These are phyloP conservation scores for Ciborinia camelliae DNA, from an alignment of 2,329 filamentous ascomycete genomes.

Conservation along the genomic window DNA sequence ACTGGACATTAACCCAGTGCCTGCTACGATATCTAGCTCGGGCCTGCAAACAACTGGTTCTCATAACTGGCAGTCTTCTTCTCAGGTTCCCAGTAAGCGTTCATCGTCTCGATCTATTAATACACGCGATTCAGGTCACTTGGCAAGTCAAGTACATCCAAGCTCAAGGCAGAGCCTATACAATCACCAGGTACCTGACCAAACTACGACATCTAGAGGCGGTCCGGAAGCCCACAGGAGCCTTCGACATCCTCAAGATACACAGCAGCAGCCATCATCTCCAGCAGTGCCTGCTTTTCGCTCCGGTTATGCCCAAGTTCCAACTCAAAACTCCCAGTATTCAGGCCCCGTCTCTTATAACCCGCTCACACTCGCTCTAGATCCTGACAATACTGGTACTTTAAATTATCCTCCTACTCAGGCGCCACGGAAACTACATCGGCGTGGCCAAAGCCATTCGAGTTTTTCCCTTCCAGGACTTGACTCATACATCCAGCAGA, in stretches of 20 bases:
- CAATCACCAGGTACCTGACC: not conserved
- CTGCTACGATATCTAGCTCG: not conserved
- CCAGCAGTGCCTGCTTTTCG: not conserved
- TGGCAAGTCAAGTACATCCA: no score
- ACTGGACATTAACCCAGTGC: not conserved
- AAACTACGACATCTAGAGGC: not conserved
- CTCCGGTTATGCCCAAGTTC: not conserved
- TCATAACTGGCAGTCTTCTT: not conserved
- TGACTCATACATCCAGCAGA: not conserved
- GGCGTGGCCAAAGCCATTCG: not conserved
- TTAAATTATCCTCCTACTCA: not conserved
- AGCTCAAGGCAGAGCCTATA: not conserved
- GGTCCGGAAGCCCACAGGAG: not conserved
- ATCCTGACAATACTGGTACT: not conserved
- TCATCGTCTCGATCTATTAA: not conserved
- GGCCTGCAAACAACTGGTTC: not conserved
- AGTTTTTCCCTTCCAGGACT: no score
- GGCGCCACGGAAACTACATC: not conserved
- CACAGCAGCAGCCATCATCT: not conserved
- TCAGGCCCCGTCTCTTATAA: not conserved
- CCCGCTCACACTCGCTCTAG: not conserved
- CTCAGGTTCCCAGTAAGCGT: not conserved
- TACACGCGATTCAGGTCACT: no score
- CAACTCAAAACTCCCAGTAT: not conserved
- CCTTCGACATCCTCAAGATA: not conserved